Evolutionary conservation across 2,329 filamentous ascomycete genomes (phyloP), one percentile per base, ranked within the genome.

Genomic region (Diaporthe citrichinensis): DNA sequence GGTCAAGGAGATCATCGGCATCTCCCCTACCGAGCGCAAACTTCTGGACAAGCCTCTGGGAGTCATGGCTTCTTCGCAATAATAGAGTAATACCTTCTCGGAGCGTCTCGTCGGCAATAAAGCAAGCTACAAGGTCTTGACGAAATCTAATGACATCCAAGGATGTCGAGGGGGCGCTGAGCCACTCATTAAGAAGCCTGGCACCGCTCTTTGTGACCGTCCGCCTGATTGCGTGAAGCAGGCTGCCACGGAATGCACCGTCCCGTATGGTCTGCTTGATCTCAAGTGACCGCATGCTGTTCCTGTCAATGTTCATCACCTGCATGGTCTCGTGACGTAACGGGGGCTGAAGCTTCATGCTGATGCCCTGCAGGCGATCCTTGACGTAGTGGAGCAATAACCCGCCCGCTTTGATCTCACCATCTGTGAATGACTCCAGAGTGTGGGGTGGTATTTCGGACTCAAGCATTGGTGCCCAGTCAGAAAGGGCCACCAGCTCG

Each of bases 141-240:
- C 97, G 91, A 74, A 91, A 88, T 78, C 93, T 93, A 79, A 99
- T 98, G 4, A 93, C 89, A 7, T 91, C 86, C 6, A 98, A 84
- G 12, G 94, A 97, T n/a, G 96, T 97, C 0, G 96, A 98, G 0
- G 97, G 97, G 0, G 95, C 93, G 68, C 94, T 92, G n/a, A 99
- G 86, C 88, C 97, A 95, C 79, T 95, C 93, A 77, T 93, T 93
- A 9, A 99, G 88, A 67, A 98, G 87, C 55, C 97, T 91, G 31
- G 95, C 93, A 72, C 97, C 97, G 78, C 96, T 96, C 81, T 96
- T 98, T 0, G 97, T 99, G 23, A 95, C 94, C 0, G 97, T 99
- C 72, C 93, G 91, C 76, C 96, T 92, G 71, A 98, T 90, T n/a
- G 95, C 94, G 84, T 98, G 95, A 51, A 99, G 86, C 58, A 99